Evolutionary conservation across 495 filamentous ascomycete genomes (phyloP).

Genomic region (Margaritispora aquatica): DNA sequence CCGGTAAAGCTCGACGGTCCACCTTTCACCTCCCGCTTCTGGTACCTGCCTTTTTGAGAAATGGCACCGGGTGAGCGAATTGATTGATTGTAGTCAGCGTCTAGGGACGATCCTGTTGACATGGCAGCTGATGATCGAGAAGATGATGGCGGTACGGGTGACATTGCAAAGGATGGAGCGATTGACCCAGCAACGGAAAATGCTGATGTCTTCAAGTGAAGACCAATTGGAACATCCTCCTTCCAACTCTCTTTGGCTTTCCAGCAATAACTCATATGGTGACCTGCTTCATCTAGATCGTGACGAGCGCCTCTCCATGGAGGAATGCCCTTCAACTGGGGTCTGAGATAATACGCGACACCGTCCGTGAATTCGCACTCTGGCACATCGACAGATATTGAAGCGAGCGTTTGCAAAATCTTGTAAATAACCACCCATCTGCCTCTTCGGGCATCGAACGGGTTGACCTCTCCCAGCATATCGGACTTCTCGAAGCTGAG

Average conservation of each 20-base stretch:
- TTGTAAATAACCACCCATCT: slow-evolving; percentile 73
- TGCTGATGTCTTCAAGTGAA: background rate
- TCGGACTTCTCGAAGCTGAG: slow-evolving; percentile 58
- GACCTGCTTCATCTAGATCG: slow-evolving; percentile 40
- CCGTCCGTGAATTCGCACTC: slow-evolving; percentile 51
- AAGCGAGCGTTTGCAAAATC: slow-evolving; percentile 61
- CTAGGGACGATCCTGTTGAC: background rate
- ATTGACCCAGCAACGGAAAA: background rate
- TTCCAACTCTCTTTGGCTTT: slow-evolving; percentile 32
- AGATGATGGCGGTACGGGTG: background rate
- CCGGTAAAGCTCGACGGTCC: slow-evolving; percentile 6
- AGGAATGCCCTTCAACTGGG: slow-evolving; percentile 49
- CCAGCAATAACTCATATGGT: slow-evolving; percentile 60
- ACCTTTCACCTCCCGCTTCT: background rate
- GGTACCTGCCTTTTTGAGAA: background rate
- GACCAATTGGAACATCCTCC: background rate
- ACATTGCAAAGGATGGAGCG: background rate
- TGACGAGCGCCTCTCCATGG: slow-evolving; percentile 47
- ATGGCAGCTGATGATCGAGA: background rate
- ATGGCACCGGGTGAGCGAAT: background rate
- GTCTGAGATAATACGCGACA: slow-evolving; percentile 59
- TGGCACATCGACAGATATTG: slow-evolving; percentile 59
- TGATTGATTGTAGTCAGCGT: background rate
- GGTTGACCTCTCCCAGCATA: slow-evolving; percentile 40
- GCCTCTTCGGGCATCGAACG: slow-evolving; percentile 53